A percentile compares a stretch with the other conserved stretches of the same genome.
Conservation (phyloP, 2,329 filamentous ascomycete species). For the Fusarium solani-melongenae region DNA sequence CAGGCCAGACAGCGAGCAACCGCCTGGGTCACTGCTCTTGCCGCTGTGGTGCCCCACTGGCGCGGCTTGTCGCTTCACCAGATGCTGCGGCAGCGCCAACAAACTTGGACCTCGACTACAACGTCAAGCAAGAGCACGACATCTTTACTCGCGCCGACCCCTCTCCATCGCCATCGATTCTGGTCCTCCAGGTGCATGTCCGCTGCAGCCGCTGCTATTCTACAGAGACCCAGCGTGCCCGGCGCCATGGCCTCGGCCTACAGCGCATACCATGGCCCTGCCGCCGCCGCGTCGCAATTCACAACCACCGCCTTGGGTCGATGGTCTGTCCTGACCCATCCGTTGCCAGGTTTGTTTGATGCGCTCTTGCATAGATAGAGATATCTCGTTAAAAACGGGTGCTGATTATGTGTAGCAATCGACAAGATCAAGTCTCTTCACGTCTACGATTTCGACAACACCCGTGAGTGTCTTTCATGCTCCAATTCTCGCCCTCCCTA, state of each 20-base stretch:
- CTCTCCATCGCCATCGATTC: not conserved
- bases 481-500: not conserved
- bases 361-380: not conserved
- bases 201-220: conserved; percentile 32
- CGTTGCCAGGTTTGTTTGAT: conserved; percentile 70
- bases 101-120: conserved; percentile 35
- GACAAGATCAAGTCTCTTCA: conserved; percentile 83
- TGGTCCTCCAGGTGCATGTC: conserved; percentile 37
- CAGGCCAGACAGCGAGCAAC: conserved; percentile 21
- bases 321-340: conserved; percentile 83
- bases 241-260: conserved; percentile 55
- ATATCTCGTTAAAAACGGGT: conserved; percentile 16
- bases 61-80: conserved; percentile 15
- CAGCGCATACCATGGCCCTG: conserved; percentile 50
- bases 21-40: not conserved
- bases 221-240: conserved; percentile 37
- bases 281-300: conserved; percentile 46
- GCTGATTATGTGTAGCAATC: conserved; percentile 56
- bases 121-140: conserved; percentile 22
- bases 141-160: not conserved
- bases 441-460: conserved; percentile 99
- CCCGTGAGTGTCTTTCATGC: conserved; percentile 64
- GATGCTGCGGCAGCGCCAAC: conserved; percentile 4
- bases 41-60: conserved; percentile 20
- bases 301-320: conserved; percentile 82